phyloP scores from a whole-genome alignment of 73 alveolate genomes.

The Breviolum minutum region DNA sequence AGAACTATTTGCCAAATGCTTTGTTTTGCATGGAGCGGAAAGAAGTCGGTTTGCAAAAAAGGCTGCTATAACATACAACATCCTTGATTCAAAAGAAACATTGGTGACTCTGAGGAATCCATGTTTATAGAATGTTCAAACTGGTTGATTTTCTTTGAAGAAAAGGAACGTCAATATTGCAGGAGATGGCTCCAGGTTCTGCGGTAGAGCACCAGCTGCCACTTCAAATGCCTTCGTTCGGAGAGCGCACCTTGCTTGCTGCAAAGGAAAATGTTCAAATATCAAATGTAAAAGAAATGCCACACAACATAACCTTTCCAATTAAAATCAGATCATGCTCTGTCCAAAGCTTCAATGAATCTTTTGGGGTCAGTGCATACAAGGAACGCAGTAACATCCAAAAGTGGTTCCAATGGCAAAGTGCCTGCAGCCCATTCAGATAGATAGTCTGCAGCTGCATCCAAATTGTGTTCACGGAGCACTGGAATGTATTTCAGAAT shows the following conservation, averaged over 20 bases:
- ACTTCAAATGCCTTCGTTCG: too few species aligned
- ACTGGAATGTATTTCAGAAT: not conserved
- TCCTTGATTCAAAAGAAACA: not conserved
- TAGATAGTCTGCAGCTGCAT: constrained; percentile 1
- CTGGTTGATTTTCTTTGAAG: not conserved
- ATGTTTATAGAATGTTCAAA: too few species aligned
- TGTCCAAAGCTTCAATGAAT: too few species aligned
- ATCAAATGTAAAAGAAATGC: too few species aligned
- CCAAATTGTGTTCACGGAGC: not conserved
- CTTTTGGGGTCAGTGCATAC: too few species aligned
- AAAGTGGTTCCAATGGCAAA: not conserved
- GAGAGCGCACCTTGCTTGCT: not conserved
- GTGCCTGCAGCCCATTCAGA: not conserved
- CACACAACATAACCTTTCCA: too few species aligned
- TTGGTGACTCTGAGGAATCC: too few species aligned
- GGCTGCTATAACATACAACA: not conserved
- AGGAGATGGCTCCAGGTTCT: not conserved
- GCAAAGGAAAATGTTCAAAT: too few species aligned
- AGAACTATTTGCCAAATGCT: not conserved
- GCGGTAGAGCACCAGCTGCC: not conserved
- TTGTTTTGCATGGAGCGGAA: not conserved
- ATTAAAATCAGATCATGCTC: not conserved
- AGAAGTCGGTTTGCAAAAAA: not conserved
- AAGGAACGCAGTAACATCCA: constrained; percentile 3
- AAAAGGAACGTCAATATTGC: not conserved